phyloP scores from a whole-genome alignment of 2,329 filamentous ascomycete species.

The Colletotrichum eleusines region DNA sequence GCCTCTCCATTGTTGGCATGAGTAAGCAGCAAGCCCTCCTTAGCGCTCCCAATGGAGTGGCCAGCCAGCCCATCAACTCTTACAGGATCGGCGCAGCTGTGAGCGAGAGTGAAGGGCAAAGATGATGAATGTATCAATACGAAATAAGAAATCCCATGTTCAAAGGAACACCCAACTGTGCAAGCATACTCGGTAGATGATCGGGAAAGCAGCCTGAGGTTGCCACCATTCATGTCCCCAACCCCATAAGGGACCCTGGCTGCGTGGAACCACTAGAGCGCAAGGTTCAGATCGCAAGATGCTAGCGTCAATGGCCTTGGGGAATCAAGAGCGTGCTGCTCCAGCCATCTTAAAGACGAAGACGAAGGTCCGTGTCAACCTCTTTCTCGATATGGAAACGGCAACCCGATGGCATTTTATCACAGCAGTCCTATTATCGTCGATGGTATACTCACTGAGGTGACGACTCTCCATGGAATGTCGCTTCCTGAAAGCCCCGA shows the following conservation, averaged over 20 bases:
- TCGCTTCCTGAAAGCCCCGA: conserved; percentile 44
- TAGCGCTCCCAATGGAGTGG: background rate
- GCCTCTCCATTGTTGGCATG: no score
- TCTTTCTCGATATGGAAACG: conserved; percentile 43
- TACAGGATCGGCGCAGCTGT: background rate
- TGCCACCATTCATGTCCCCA: background rate
- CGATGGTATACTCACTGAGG: conserved; percentile 44
- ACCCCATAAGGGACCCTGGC: background rate
- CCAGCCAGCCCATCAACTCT: background rate
- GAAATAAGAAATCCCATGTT: background rate
- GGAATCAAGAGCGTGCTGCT: background rate
- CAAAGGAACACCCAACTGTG: no score
- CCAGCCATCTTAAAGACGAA: background rate
- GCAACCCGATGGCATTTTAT: conserved; percentile 43
- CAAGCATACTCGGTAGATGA: background rate
- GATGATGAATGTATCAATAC: conserved; percentile 1
- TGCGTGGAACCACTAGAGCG: background rate
- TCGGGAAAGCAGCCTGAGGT: conserved; percentile 18
- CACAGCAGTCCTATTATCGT: conserved; percentile 40
- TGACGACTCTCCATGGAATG: conserved; percentile 55
- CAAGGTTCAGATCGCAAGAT: background rate
- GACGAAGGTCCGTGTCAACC: conserved; percentile 18
- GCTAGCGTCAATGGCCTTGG: background rate
- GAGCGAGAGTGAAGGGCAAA: background rate
- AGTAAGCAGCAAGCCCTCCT: background rate